Conservation (phyloP, 441 rosid genomes). For the Aleurites moluccanus region DNA sequence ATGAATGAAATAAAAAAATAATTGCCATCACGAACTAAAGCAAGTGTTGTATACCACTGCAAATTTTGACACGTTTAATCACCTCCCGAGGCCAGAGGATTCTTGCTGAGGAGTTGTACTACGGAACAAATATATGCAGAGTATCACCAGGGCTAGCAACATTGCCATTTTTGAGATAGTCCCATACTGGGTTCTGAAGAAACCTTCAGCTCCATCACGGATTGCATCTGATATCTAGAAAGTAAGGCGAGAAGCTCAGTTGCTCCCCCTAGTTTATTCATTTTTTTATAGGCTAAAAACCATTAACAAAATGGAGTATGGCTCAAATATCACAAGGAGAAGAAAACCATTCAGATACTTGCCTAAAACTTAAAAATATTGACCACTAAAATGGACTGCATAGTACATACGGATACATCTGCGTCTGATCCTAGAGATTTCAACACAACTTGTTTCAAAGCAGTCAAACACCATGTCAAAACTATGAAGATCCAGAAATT, state of each 20-base stretch:
- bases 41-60: constrained; percentile 1
- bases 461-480: background rate
- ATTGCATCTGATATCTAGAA: constrained; percentile 97
- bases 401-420: background rate
- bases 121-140: constrained; percentile 85
- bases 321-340: background rate
- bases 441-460: background rate
- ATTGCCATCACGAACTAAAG: constrained; percentile 18
- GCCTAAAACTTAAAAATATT: background rate
- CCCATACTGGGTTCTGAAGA: constrained; percentile 95
- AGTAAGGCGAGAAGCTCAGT: constrained; percentile 33
- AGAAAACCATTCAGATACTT: background rate
- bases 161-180: constrained; percentile 97
- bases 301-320: background rate
- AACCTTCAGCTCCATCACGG: constrained; percentile 99
- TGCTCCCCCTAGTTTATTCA: background rate
- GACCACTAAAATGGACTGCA: background rate
- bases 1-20: constrained; percentile 32
- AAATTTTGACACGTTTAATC: constrained; percentile 26
- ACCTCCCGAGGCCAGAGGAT: constrained; percentile 97
- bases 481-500: background rate
- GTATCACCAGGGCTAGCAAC: constrained; percentile 80
- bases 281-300: background rate
- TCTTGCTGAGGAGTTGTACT: constrained; percentile 88
- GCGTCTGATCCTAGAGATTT: background rate